These are phyloP conservation scores for Penicillium herquei DNA, from an alignment of 495 filamentous ascomycete species.

Conservation along the genomic window DNA sequence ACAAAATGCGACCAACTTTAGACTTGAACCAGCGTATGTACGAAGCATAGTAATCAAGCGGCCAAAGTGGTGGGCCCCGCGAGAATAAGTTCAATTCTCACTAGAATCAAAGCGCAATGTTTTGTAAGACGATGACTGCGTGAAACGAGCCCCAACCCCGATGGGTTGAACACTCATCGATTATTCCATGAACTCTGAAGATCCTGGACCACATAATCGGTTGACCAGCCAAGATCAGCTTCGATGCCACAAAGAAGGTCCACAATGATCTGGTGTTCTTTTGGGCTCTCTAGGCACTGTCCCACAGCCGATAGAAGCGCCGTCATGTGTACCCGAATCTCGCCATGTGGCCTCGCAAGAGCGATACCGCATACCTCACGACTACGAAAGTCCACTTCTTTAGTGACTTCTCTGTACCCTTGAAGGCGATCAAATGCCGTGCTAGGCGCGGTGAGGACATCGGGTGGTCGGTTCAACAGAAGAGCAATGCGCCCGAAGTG, in stretches of 20 bases:
- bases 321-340: conserved; percentile 36
- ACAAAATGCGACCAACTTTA: too few relatives aligned
- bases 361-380: conserved; percentile 41
- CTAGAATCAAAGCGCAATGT: too few relatives aligned
- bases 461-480: conserved; percentile 36
- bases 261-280: conserved; percentile 37
- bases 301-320: conserved; percentile 41
- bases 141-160: too few relatives aligned
- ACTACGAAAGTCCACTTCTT: conserved; percentile 42
- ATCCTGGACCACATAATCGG: conserved; percentile 31
- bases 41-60: too few relatives aligned
- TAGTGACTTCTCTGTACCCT: conserved; percentile 41
- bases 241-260: conserved; percentile 37
- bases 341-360: conserved; percentile 34
- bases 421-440: conserved; percentile 43
- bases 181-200: conserved; percentile 32
- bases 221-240: conserved; percentile 42
- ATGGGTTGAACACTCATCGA: background rate
- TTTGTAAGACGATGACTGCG: too few relatives aligned
- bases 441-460: conserved; percentile 33
- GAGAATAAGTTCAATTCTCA: background rate
- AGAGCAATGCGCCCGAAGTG: conserved; percentile 43
- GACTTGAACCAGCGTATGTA: too few relatives aligned
- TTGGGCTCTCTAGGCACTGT: conserved; percentile 34
- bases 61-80: too few relatives aligned